Percentiles rank a stretch among this genome's conserved stretches.
Evolutionary conservation across 1,284 basidiomycete genomes (phyloP).

Genomic region (Sphaerobolus stellatus): DNA sequence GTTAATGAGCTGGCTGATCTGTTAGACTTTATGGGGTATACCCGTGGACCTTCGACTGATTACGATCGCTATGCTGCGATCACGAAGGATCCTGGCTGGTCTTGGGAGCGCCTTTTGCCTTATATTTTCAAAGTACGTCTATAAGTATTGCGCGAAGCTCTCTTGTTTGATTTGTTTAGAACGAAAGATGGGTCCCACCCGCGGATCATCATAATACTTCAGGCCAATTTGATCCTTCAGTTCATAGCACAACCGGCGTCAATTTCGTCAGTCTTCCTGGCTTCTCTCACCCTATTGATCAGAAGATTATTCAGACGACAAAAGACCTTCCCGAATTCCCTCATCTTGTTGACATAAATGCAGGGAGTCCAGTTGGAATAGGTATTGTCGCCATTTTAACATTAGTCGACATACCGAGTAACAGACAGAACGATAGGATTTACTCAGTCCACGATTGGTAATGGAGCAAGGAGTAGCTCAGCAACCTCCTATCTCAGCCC

Average conservation of each 20-base stretch:
- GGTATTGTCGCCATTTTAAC: slow-evolving; percentile 10
- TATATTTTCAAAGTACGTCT: slow-evolving; percentile 3
- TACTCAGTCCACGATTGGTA: slow-evolving; percentile 18
- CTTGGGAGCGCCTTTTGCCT: slow-evolving; percentile 3
- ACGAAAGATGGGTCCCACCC: slow-evolving; percentile 2
- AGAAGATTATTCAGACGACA: slow-evolving; percentile 14
- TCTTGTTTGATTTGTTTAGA: no score
- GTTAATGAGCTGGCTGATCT: neutral
- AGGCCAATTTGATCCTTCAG: slow-evolving; percentile 6
- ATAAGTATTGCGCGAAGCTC: no score
- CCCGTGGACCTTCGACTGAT: slow-evolving; percentile 7
- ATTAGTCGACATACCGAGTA: neutral
- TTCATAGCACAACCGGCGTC: slow-evolving; percentile 43
- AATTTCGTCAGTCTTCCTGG: slow-evolving; percentile 42
- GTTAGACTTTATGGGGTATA: slow-evolving; percentile 7
- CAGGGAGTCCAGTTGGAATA: slow-evolving; percentile 21
- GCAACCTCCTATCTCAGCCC: slow-evolving; percentile 23
- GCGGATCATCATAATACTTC: slow-evolving; percentile 8
- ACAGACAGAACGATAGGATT: slow-evolving; percentile 8
- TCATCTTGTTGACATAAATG: slow-evolving; percentile 23
- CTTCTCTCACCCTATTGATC: slow-evolving; percentile 24
- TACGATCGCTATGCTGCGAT: slow-evolving; percentile 4
- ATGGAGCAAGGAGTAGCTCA: slow-evolving; percentile 16
- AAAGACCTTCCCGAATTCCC: slow-evolving; percentile 15
- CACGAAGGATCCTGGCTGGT: slow-evolving; percentile 6